Evolutionary conservation across 495 filamentous ascomycete species (phyloP).

Genomic region (Lasiosphaeria hispida): DNA sequence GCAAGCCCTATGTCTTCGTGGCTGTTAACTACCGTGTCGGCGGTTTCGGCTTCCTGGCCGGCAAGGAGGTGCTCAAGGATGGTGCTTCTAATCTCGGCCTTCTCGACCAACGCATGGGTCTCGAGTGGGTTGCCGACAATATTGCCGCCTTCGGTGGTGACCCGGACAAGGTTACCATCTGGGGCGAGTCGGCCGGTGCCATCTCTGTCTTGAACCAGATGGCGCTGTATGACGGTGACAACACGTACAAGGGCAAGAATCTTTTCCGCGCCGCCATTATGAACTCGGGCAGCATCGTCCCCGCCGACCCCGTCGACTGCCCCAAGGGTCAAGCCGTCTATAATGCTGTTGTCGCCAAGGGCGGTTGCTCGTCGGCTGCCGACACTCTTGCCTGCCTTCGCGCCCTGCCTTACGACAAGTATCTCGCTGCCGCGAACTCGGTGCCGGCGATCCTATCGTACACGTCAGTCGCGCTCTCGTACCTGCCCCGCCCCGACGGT

Average conservation of each 20-base stretch:
- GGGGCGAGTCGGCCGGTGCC: slow-evolving; percentile 70
- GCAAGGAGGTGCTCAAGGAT: slow-evolving; percentile 62
- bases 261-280: slow-evolving; percentile 72
- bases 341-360: slow-evolving; percentile 56
- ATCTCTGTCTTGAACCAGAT: slow-evolving; percentile 73
- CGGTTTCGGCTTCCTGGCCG: slow-evolving; percentile 60
- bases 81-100: slow-evolving; percentile 61
- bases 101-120: slow-evolving; percentile 64
- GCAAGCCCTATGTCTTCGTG: slow-evolving; percentile 63
- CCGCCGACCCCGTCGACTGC: slow-evolving; percentile 62
- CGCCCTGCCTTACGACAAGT: slow-evolving; percentile 53
- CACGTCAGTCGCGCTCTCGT: slow-evolving; percentile 60
- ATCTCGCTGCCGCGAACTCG: slow-evolving; percentile 64
- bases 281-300: slow-evolving; percentile 65
- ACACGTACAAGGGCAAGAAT: slow-evolving; percentile 65
- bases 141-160: slow-evolving; percentile 69
- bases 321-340: slow-evolving; percentile 62
- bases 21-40: slow-evolving; percentile 62
- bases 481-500: slow-evolving; percentile 65
- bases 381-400: slow-evolving; percentile 66
- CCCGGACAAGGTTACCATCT: slow-evolving; percentile 64
- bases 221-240: slow-evolving; percentile 64
- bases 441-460: slow-evolving; percentile 64
- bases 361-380: slow-evolving; percentile 55
- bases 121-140: slow-evolving; percentile 65